Conservation (phyloP, 169 alveolate species). For the Plasmodium sp. region DNA sequence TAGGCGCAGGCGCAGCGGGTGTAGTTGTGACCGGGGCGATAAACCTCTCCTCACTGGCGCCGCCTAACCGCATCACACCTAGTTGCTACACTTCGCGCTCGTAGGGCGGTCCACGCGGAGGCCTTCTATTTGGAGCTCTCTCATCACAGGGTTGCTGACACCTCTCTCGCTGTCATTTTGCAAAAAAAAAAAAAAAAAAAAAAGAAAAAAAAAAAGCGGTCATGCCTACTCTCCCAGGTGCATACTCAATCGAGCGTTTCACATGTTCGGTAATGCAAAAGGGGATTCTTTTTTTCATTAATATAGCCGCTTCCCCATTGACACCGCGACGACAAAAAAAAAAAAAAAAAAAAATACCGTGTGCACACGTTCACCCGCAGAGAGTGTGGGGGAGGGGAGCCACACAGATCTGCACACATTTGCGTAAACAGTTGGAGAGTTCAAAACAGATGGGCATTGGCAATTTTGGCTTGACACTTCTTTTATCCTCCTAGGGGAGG, state of each 20-base stretch:
- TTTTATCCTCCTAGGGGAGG: not conserved
- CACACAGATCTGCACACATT: not conserved
- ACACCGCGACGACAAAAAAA: not conserved
- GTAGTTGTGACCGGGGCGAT: not conserved
- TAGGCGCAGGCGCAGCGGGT: not conserved
- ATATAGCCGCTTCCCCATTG: not conserved
- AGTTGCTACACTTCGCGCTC: not conserved
- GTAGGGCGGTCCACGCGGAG: not conserved
- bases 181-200: not conserved
- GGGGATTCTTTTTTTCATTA: not conserved
- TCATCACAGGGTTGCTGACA: not conserved
- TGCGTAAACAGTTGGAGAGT: not conserved
- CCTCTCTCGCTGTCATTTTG: not conserved
- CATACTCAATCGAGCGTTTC: not conserved
- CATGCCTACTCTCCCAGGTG: not conserved
- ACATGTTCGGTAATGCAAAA: not conserved
- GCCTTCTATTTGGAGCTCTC: not conserved
- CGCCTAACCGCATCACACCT: not conserved
- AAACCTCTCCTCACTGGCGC: not conserved
- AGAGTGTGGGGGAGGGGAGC: not conserved
- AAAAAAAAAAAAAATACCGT: not conserved
- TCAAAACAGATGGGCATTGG: not conserved
- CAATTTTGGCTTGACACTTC: not conserved
- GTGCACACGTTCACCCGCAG: not conserved
- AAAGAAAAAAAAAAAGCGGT: not conserved